Conservation (phyloP, 441 rosid genomes). For the Brassica hybrid region DNA sequence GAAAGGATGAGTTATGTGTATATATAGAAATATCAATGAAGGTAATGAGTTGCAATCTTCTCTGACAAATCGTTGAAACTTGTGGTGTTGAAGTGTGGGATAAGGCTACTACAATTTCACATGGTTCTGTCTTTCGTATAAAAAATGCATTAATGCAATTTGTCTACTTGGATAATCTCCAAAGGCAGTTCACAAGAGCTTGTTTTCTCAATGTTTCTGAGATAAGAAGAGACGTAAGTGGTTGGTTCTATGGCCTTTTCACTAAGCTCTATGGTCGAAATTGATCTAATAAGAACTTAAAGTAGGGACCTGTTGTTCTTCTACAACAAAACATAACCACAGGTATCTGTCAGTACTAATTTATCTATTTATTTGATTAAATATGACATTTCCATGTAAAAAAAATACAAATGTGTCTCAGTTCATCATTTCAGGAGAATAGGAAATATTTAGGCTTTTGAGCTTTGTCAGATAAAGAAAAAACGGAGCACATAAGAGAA, state of each 20-base stretch:
- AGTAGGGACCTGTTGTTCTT: slow-evolving; percentile 24
- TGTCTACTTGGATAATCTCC: slow-evolving; percentile 15
- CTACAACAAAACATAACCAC: slow-evolving; percentile 25
- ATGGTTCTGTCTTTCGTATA: slow-evolving; percentile 26
- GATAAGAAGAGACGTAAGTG: slow-evolving; percentile 8
- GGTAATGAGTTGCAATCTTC: not conserved
- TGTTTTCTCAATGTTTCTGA: slow-evolving; percentile 25
- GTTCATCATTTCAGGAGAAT: not conserved
- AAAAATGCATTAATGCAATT: not conserved
- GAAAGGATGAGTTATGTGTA: not conserved
- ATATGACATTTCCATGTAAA: not conserved
- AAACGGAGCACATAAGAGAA: not conserved
- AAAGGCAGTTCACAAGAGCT: slow-evolving; percentile 26
- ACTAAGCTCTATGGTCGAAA: slow-evolving; percentile 6
- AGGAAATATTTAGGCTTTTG: not conserved
- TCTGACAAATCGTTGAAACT: slow-evolving; percentile 1
- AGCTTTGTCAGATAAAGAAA: not conserved
- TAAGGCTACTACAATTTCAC: slow-evolving; percentile 7
- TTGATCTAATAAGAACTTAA: not conserved
- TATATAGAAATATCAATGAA: slow-evolving; percentile 1
- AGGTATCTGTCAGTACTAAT: not conserved
- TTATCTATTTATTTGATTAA: not conserved
- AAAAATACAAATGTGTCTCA: not conserved
- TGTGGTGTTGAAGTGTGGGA: slow-evolving; percentile 28
- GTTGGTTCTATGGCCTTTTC: slow-evolving; percentile 21